Conservation (phyloP, 73 alveolate genomes). For the Paramecium caudatum region DNA sequence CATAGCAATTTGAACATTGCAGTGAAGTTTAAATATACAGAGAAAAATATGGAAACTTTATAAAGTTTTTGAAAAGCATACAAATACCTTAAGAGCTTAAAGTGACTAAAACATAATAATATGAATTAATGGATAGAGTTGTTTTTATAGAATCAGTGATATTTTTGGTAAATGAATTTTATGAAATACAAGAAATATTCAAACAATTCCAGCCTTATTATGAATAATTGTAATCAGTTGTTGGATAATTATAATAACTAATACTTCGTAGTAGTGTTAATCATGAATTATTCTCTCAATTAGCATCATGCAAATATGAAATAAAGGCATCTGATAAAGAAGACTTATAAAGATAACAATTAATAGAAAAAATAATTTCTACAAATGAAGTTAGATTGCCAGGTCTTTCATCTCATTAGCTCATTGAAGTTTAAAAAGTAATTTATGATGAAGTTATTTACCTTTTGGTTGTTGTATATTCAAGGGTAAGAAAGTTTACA, state of each 20-base stretch:
- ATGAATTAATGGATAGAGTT: conserved; percentile 35
- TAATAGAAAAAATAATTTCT: conserved; percentile 41
- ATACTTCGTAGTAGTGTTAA: background rate
- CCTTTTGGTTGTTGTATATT: background rate
- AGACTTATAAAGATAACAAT: background rate
- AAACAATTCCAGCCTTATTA: background rate
- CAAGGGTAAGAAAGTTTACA: conserved; percentile 27
- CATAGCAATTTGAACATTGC: background rate
- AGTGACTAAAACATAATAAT: background rate
- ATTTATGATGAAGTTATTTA: conserved; percentile 24
- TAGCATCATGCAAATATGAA: conserved; percentile 27
- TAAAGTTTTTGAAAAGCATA: background rate
- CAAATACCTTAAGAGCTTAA: conserved; percentile 25
- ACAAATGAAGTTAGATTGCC: background rate
- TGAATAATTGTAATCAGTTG: background rate
- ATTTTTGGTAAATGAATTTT: conserved; percentile 25
- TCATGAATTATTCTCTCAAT: background rate
- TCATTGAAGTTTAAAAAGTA: background rate
- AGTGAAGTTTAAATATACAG: conserved; percentile 29
- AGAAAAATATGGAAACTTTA: conserved; percentile 16
- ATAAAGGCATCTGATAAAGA: conserved; percentile 45
- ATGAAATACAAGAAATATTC: background rate
- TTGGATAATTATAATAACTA: background rate
- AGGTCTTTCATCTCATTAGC: background rate
- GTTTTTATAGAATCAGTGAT: conserved; percentile 24